These are phyloP conservation scores for Dispira parvispora DNA, from an alignment of 192 early-diverging fungal genomes.

Conservation along the genomic window DNA sequence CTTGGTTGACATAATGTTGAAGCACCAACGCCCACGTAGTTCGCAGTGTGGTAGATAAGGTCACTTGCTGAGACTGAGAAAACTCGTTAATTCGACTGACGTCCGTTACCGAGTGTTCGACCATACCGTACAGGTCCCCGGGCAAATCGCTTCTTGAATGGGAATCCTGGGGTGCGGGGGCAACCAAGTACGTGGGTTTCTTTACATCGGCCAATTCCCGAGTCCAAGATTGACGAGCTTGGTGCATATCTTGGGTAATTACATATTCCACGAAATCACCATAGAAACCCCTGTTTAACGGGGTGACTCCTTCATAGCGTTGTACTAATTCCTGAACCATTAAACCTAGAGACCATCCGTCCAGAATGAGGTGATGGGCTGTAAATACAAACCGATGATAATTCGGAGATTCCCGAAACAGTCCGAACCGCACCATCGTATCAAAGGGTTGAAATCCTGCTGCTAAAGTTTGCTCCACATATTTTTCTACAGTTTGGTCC, in stretches of 20 bases:
- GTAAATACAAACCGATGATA: background rate
- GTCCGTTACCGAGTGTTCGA: background rate
- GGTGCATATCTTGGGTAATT: background rate
- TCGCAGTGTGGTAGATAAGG: constrained; percentile 1
- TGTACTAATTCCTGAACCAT: background rate
- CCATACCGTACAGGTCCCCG: background rate
- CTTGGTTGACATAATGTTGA: background rate
- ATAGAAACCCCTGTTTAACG: too few relatives aligned
- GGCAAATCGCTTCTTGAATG: too few relatives aligned
- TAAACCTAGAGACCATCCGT: constrained; percentile 3
- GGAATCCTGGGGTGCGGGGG: background rate
- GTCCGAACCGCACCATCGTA: constrained; percentile 1
- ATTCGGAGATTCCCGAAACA: background rate
- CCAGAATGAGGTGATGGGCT: background rate
- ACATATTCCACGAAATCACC: constrained; percentile 1
- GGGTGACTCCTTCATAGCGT: background rate
- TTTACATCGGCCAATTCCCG: background rate
- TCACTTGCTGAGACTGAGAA: background rate
- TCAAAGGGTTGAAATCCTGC: background rate
- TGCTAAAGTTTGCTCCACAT: background rate
- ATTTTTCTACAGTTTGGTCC: background rate
- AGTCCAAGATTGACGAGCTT: background rate
- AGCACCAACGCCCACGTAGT: background rate
- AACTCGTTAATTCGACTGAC: background rate
- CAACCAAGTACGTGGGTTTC: background rate